Base-by-base conservation (phyloP, 176 grass and related monocot genomes). In the Ensete ventricosum region DNA sequence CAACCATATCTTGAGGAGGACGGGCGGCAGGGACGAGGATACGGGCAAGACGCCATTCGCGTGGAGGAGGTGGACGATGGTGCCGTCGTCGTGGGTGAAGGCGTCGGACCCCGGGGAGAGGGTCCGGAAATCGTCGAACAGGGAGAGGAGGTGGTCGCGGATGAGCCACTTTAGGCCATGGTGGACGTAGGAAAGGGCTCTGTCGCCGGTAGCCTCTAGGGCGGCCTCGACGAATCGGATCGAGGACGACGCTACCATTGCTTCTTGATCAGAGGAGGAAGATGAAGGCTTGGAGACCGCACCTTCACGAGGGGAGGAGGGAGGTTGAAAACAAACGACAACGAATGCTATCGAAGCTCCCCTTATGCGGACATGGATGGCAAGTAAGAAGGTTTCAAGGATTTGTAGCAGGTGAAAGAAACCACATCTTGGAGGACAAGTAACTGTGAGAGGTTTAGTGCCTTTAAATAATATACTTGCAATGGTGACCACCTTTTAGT, bases 1-100 rank as follows among this genome's bases (percentile, higher is more conserved):
- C 6, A 86, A 52, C 84, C 84, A 86, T 0, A 79, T 25, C 7
- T 72, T 86, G 76, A 86, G 43, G 48, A 76, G 76, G 55, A 86
- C 21, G 51, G 74, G 27, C 9, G 80, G 80, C 64, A 53, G 7
- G 2, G 54, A 43, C 54, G 70, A 1, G 23, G 75, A 70, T n/a
- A 79, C 26, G 26, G 71, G 51, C 69, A 86, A 70, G 64, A 23
- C 2, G 55, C 84, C 84, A 20, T 73, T 76, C n/a, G 76, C 80
- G 64, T 82, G 34, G 76, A 86, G 80, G 64, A 86, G 84, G 48
- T 53, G 43, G 64, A 74, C 76, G 64, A 64, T 8, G 71, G 76
- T 59, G 6, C 55, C 76, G 26, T 81, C 80, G 55, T 57, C 43
- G 17, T 79, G 52, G 80, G 71, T 86, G 80, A 75, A 86, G 54